Conservation (phyloP, 441 rosid genomes). For the Euphorbia celastroides region DNA sequence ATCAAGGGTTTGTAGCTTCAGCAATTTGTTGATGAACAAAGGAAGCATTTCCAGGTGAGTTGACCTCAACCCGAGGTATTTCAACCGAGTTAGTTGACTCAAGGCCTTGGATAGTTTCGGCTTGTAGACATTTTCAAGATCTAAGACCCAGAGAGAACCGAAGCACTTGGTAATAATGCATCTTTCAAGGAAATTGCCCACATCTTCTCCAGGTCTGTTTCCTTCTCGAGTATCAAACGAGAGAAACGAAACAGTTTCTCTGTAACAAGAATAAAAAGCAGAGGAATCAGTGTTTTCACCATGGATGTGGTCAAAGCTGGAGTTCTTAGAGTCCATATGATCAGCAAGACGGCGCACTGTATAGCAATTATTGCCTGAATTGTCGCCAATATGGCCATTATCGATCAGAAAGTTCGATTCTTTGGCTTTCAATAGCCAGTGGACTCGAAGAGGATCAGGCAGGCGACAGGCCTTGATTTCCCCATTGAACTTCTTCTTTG, state of each 20-base stretch:
- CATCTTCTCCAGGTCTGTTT: conserved; percentile 5
- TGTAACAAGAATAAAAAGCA: not conserved
- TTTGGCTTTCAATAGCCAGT: not conserved
- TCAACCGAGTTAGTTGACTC: not conserved
- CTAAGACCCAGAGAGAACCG: not conserved
- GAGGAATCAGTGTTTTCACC: no score
- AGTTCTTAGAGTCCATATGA: not conserved
- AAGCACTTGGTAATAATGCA: conserved; percentile 1
- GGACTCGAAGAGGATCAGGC: conserved; percentile 8
- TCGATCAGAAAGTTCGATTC: conserved; percentile 1
- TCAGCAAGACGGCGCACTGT: not conserved
- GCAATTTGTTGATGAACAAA: not conserved
- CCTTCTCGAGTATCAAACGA: conserved; percentile 12
- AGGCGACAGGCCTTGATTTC: conserved; percentile 9
- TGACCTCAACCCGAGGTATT: conserved; percentile 7
- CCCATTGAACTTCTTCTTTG: not conserved
- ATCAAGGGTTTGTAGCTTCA: conserved; percentile 4
- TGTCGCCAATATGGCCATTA: no score
- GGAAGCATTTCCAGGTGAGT: conserved; percentile 1
- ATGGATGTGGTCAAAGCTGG: conserved; percentile 8
- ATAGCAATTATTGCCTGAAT: no score
- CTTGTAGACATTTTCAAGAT: not conserved
- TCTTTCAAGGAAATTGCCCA: conserved; percentile 6
- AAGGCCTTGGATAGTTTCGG: not conserved
- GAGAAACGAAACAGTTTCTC: not conserved